Conservation (phyloP, 345 rosid genomes). For the Eucalyptus lansdowneana region DNA sequence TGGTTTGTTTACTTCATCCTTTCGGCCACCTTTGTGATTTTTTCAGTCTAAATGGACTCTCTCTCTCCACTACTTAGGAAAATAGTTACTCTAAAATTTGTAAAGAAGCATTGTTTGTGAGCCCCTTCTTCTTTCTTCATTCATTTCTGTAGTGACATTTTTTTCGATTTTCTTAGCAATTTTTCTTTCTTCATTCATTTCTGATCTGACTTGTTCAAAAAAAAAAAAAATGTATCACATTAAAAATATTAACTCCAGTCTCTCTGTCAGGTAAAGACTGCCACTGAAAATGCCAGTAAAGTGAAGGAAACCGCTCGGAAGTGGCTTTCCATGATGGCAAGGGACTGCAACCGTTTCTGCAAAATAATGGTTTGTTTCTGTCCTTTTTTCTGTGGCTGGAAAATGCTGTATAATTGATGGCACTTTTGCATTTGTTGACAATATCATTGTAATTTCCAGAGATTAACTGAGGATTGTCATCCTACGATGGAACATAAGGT, state of each 20-base stretch:
- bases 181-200: neutral
- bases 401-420: neutral
- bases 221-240: neutral
- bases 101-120: neutral
- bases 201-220: neutral
- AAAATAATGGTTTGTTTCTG: conserved; percentile 67
- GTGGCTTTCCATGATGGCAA: conserved; percentile 54
- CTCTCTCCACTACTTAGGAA: neutral
- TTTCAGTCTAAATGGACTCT: neutral
- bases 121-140: neutral
- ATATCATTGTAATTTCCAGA: conserved; percentile 16
- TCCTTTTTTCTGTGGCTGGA: neutral
- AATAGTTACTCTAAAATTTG: neutral
- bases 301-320: conserved; percentile 52
- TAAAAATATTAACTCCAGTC: neutral
- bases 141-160: neutral
- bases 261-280: conserved; percentile 30
- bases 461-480: conserved; percentile 21
- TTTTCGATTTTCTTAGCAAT: neutral
- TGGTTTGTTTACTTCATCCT: neutral
- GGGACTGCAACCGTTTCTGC: conserved; percentile 75
- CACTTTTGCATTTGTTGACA: neutral
- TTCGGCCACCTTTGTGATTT: neutral
- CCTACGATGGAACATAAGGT: conserved; percentile 6
- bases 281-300: conserved; percentile 39